These are phyloP conservation scores for Acidomyces sp. DNA, from an alignment of 495 filamentous ascomycete species.

Conservation along the genomic window DNA sequence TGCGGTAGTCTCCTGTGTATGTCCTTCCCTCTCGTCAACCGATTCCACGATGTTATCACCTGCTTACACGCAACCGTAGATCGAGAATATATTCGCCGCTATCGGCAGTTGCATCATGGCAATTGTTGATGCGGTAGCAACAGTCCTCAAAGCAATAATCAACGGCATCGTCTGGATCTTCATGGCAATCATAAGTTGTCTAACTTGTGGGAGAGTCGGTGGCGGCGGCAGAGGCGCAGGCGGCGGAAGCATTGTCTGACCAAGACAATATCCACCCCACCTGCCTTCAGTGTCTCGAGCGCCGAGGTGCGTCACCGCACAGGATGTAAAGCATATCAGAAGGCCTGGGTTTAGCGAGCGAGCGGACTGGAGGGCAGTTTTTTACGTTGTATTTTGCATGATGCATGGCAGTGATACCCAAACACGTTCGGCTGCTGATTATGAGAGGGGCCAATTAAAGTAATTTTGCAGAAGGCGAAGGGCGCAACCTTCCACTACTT, in stretches of 20 bases:
- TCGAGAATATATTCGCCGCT: slow-evolving; percentile 62
- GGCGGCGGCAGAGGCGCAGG: not conserved
- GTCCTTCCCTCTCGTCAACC: slow-evolving; percentile 33
- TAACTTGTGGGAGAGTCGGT: slow-evolving; percentile 20
- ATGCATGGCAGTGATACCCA: too few relatives aligned
- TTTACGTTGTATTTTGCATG: too few relatives aligned
- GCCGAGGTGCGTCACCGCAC: too few relatives aligned
- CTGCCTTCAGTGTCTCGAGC: too few relatives aligned
- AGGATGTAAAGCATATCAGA: too few relatives aligned
- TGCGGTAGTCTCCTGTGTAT: slow-evolving; percentile 89
- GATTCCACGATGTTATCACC: slow-evolving; percentile 1
- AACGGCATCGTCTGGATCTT: slow-evolving; percentile 56
- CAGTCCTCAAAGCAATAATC: slow-evolving; percentile 13
- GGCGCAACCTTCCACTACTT: too few relatives aligned
- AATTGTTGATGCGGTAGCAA: slow-evolving; percentile 66
- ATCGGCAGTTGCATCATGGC: slow-evolving; percentile 77
- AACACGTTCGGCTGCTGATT: too few relatives aligned
- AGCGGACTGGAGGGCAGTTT: too few relatives aligned
- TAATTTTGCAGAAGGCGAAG: too few relatives aligned
- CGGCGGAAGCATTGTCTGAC: slow-evolving; percentile 5
- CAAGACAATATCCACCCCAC: too few relatives aligned
- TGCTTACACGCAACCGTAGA: slow-evolving; percentile 36
- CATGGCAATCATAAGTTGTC: slow-evolving; percentile 40
- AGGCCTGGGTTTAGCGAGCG: too few relatives aligned
- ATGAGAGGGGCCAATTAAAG: too few relatives aligned